These are phyloP conservation scores for Suhomyces xylopsoci DNA, from an alignment of 805 yeast species.

Conservation along the genomic window DNA sequence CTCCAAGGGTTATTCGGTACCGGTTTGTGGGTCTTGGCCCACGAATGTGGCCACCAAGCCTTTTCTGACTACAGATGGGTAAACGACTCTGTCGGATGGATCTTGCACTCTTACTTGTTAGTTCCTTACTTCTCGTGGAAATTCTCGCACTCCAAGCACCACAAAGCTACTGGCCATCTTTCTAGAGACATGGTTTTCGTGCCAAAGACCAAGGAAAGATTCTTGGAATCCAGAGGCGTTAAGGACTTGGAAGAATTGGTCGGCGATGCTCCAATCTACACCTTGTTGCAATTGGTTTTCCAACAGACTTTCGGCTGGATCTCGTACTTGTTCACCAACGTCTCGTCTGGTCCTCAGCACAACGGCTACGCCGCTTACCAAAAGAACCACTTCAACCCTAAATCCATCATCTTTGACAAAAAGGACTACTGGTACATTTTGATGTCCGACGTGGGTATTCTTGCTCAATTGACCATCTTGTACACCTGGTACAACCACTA, in stretches of 20 bases:
- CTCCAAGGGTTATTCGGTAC: conserved; percentile 49
- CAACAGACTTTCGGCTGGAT: conserved; percentile 60
- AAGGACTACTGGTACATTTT: conserved; percentile 55
- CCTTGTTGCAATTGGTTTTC: conserved; percentile 41
- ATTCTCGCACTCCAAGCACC: conserved; percentile 58
- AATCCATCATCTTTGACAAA: conserved; percentile 52
- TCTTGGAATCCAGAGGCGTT: conserved; percentile 29
- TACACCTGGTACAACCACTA: conserved; percentile 50
- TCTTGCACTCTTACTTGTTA: conserved; percentile 52
- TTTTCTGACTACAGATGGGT: conserved; percentile 52
- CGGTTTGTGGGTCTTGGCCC: conserved; percentile 62
- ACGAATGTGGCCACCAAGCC: conserved; percentile 65
- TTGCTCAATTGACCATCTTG: conserved; percentile 41
- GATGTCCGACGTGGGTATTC: conserved; percentile 54
- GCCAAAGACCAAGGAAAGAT: conserved; percentile 52
- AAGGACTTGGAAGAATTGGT: conserved; percentile 42
- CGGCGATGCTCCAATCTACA: conserved; percentile 54
- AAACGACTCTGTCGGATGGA: conserved; percentile 60
- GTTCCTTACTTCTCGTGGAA: conserved; percentile 67
- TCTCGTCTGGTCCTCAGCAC: conserved; percentile 50
- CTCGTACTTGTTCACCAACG: conserved; percentile 46
- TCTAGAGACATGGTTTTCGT: conserved; percentile 59
- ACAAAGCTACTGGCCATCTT: conserved; percentile 61
- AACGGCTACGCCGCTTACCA: conserved; percentile 41
- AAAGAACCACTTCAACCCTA: conserved; percentile 54